Evolutionary conservation across 345 rosid species (phyloP).

Genomic region (Populus alba): DNA sequence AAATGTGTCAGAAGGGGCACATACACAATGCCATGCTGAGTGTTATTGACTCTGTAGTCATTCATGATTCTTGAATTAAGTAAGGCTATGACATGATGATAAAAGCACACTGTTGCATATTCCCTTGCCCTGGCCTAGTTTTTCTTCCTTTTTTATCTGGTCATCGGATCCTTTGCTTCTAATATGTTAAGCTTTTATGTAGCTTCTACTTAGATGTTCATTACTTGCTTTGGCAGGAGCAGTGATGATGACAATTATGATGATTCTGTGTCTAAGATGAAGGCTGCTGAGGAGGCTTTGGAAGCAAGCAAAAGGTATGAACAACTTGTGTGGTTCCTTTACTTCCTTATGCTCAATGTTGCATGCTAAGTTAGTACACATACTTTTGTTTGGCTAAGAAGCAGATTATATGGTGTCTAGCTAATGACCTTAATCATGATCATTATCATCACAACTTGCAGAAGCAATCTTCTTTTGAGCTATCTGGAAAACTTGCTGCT

Average conservation of each 20-base stretch:
- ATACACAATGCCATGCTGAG: not conserved
- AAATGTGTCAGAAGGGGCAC: not conserved
- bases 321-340: not conserved
- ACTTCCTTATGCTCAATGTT: not conserved
- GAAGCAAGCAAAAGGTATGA: slow-evolving; percentile 74
- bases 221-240: slow-evolving; percentile 44
- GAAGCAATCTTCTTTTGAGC: slow-evolving; percentile 89
- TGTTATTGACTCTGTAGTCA: not conserved
- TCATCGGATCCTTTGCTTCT: slow-evolving; percentile 1
- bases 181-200: slow-evolving; percentile 12
- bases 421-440: slow-evolving; percentile 8
- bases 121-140: too few species aligned
- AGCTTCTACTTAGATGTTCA: slow-evolving; percentile 18
- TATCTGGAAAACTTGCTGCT: slow-evolving; percentile 95
- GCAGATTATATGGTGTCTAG: slow-evolving; percentile 6
- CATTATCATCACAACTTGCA: slow-evolving; percentile 34
- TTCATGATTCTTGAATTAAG: not conserved
- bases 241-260: slow-evolving; percentile 47
- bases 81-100: not conserved
- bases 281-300: slow-evolving; percentile 84
- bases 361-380: not conserved
- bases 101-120: not conserved
- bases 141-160: not conserved
- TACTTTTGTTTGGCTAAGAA: slow-evolving; percentile 5
- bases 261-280: slow-evolving; percentile 78